Evolutionary conservation across 2,329 filamentous ascomycete species (phyloP), one percentile per base, ranked within the genome.

Genomic region (Cercospora sp.): DNA sequence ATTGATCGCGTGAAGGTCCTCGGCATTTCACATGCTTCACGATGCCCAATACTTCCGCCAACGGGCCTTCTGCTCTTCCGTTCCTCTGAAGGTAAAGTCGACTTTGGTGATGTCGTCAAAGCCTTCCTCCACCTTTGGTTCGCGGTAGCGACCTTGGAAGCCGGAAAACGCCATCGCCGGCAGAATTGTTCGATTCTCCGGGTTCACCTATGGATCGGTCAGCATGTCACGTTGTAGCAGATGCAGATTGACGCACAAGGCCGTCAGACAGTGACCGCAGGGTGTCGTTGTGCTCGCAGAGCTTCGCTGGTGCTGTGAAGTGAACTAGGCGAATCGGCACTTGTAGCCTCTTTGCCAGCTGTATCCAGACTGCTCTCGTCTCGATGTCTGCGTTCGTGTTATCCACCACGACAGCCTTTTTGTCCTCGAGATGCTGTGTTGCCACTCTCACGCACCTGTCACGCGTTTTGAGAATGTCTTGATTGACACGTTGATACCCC

Each of bases 371-470:
- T n/a, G 86, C 85, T 71, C 95, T 87, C 26, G 90, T 92, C 63
- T 92, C 90, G 10, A 84, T 79, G 80, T 97, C 91, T 32, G 94
- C 88, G 78, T 99, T 99, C n/a, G 95, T 98, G 79, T 97, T 98
- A 80, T 99, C 95, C 68, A 98, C 86, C 28, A 86, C 92, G 3
- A 97, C 88, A 2, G 91, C 91, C 24, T 84, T 84, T 13, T 34
- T 34, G 1, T 90, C 89, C 49, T 84, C 79, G 51, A 98, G 82
- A 58, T 87, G 80, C 57, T 91, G 86, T 61, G 83, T 85, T 13
- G 94, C 93, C 26, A 86, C 87, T 79, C 92, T 91, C 69, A 97
- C 80, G 78, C 87, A 89, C 79, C 84, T 88, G 61, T 87, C 85
- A 66, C 87, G 83, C 32, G 87, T 90, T 80, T 97, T 97, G 58